Conservation (phyloP, 2,329 filamentous ascomycete species). For the Lasiodiplodia citricola region DNA sequence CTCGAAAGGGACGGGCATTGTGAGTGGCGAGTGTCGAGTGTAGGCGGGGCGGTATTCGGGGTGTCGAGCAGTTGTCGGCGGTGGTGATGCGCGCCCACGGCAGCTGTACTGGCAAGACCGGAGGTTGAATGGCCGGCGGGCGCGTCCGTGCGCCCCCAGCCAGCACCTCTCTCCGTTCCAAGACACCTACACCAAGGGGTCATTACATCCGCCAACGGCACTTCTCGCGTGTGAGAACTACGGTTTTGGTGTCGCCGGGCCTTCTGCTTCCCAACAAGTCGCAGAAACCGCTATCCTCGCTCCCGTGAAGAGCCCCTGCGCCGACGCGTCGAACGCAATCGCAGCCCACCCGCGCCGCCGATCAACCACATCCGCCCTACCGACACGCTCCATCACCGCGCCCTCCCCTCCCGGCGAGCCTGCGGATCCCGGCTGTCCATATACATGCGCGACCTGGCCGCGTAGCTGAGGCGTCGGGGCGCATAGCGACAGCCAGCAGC, state of each 20-base stretch:
- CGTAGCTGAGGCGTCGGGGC: constrained; percentile 20
- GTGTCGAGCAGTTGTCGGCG: neutral
- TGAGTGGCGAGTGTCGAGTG: constrained; percentile 29
- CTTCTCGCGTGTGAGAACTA: constrained; percentile 34
- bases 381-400: constrained; percentile 20
- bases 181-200: constrained; percentile 24
- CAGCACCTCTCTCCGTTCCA: constrained; percentile 26
- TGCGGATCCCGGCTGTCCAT: neutral
- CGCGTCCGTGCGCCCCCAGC: constrained; percentile 20
- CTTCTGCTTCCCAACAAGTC: constrained; percentile 38
- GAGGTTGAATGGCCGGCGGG: constrained; percentile 9
- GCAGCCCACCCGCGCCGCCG: constrained; percentile 23
- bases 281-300: constrained; percentile 36
- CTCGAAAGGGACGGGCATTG: constrained; percentile 71
- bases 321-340: constrained; percentile 19
- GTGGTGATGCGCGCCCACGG: constrained; percentile 11
- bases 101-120: constrained; percentile 5
- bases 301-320: constrained; percentile 24
- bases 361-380: constrained; percentile 18
- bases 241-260: constrained; percentile 42
- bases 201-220: constrained; percentile 30
- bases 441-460: constrained; percentile 16
- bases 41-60: constrained; percentile 1
- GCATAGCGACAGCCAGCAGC: constrained; percentile 14
- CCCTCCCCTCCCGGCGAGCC: neutral